These are phyloP conservation scores for Botrytis aclada DNA, from an alignment of 2,329 filamentous ascomycete species.

Conservation along the genomic window DNA sequence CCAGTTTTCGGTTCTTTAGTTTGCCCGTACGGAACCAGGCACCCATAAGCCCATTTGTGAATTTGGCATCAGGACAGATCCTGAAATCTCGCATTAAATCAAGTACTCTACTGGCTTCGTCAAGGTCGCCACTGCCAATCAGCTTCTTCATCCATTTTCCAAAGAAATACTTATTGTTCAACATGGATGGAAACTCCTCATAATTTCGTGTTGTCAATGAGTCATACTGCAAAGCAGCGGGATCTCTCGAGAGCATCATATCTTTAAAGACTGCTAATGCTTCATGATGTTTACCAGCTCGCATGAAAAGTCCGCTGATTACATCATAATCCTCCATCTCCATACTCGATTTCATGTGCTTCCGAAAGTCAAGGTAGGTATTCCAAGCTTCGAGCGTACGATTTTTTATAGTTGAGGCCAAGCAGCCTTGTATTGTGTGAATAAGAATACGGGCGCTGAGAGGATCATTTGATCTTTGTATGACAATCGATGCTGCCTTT, in stretches of 20 bases:
- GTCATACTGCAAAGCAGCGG: slow-evolving; percentile 24
- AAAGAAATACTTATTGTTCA: slow-evolving; percentile 76
- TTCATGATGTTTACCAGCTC: slow-evolving; percentile 60
- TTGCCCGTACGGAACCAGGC: slow-evolving; percentile 68
- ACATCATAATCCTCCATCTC: slow-evolving; percentile 73
- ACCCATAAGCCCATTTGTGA: slow-evolving; percentile 78
- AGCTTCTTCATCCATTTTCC: slow-evolving; percentile 86
- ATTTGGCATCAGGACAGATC: slow-evolving; percentile 66
- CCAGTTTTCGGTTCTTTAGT: slow-evolving; percentile 53
- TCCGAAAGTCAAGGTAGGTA: slow-evolving; percentile 62
- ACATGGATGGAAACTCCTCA: slow-evolving; percentile 45
- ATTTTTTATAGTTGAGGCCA: slow-evolving; percentile 48
- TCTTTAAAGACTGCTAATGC: slow-evolving; percentile 79
- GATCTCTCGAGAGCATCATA: slow-evolving; percentile 62
- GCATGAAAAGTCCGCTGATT: slow-evolving; percentile 68
- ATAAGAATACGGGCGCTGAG: slow-evolving; percentile 57
- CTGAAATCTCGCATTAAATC: slow-evolving; percentile 70
- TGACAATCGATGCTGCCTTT: slow-evolving; percentile 52
- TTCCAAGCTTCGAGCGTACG: slow-evolving; percentile 60
- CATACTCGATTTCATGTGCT: slow-evolving; percentile 57
- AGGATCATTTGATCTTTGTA: slow-evolving; percentile 43
- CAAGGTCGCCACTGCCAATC: slow-evolving; percentile 67
- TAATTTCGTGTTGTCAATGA: slow-evolving; percentile 21
- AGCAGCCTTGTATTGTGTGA: slow-evolving; percentile 65
- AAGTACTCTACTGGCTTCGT: slow-evolving; percentile 69